Conservation (phyloP, 2,329 filamentous ascomycete species). For the Fusarium sp. region DNA sequence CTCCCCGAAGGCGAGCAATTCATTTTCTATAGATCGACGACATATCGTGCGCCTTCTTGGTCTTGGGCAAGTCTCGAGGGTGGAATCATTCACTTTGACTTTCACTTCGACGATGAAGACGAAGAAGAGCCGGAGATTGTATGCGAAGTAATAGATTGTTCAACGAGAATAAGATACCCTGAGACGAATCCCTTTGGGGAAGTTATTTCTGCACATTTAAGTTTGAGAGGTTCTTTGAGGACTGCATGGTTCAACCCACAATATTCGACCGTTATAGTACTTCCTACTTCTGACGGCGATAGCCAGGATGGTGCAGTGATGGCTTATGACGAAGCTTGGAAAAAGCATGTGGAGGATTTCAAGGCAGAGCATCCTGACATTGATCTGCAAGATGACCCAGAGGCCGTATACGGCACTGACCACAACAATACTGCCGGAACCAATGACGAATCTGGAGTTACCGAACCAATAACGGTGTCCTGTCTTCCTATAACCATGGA, state of each 20-base stretch:
- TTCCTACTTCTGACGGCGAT: rapidly evolving
- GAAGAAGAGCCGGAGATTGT: no score
- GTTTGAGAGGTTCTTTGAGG: neutral
- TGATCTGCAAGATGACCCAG: neutral
- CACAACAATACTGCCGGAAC: rapidly evolving
- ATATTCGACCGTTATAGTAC: neutral
- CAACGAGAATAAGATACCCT: neutral
- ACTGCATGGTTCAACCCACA: neutral
- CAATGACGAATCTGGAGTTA: neutral
- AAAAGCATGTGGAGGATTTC: neutral
- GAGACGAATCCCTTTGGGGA: neutral
- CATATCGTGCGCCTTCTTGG: constrained; percentile 4
- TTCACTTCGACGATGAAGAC: no score
- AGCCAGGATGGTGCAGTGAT: no score
- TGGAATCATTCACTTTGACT: neutral
- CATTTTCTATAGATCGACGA: neutral
- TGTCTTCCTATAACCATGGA: neutral
- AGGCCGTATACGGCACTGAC: neutral
- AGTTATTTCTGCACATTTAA: neutral
- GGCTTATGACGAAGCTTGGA: neutral
- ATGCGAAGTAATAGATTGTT: neutral
- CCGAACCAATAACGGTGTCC: neutral
- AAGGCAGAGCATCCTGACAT: rapidly evolving
- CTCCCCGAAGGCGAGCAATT: neutral
- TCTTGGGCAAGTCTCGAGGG: constrained; percentile 1